phyloP scores from a whole-genome alignment of 768 basidiomycete genomes.

The Trametes villosa region DNA sequence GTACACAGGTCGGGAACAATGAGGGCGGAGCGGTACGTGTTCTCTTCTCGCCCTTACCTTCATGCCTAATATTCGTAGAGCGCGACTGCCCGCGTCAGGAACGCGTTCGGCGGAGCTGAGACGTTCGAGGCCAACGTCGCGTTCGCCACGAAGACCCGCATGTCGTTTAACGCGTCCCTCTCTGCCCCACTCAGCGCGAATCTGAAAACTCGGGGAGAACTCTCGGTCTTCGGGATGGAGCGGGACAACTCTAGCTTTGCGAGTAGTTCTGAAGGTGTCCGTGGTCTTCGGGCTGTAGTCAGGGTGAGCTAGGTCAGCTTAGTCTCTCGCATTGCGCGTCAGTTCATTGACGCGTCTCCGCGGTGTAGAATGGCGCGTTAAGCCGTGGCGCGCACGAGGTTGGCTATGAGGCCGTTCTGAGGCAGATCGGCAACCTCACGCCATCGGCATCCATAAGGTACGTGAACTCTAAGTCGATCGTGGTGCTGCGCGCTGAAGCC shows the following conservation, averaged over 20 bases:
- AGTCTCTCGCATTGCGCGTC: conserved; percentile 15
- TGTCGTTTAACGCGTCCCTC: conserved; percentile 75
- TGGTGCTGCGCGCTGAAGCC: background rate
- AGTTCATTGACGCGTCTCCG: conserved; percentile 18
- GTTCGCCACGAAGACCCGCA: conserved; percentile 85
- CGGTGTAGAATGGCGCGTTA: conserved; percentile 26
- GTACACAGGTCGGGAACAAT: conserved; percentile 91
- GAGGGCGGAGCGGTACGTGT: conserved; percentile 88
- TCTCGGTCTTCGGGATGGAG: conserved; percentile 74
- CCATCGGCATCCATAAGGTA: conserved; percentile 85
- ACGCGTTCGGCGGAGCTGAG: conserved; percentile 92
- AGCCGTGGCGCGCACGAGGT: conserved; percentile 67
- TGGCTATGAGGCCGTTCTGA: conserved; percentile 79
- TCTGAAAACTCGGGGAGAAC: conserved; percentile 70
- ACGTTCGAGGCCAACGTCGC: conserved; percentile 81
- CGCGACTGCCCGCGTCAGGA: conserved; percentile 79
- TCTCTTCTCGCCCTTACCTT: background rate
- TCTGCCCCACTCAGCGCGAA: conserved; percentile 56
- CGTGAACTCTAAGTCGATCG: conserved; percentile 16
- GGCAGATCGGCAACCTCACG: conserved; percentile 73
- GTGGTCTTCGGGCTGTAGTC: conserved; percentile 68
- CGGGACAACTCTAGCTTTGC: conserved; percentile 82
- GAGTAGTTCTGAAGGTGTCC: conserved; percentile 65
- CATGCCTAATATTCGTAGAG: conserved; percentile 47
- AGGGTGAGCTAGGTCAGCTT: conserved; percentile 72